A percentile compares a stretch with the other conserved stretches of the same genome.
These are phyloP conservation scores for Starmerella apicola DNA, from an alignment of 805 yeast genomes.

Conservation along the genomic window DNA sequence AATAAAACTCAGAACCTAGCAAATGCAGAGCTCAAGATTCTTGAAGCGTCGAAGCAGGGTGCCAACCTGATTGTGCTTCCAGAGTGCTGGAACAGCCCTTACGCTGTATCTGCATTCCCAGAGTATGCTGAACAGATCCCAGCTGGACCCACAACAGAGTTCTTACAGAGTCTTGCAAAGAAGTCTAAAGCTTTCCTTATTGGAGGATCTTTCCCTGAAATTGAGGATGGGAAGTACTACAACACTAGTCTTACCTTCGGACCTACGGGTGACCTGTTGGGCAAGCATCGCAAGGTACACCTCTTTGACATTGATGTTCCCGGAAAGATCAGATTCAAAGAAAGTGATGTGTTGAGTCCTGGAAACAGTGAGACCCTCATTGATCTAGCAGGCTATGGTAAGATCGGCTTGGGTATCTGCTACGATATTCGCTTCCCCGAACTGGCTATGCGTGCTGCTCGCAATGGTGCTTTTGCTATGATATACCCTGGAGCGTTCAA, in stretches of 20 bases:
- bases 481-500: conserved; percentile 93
- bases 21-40: conserved; percentile 52
- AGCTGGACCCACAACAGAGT: conserved; percentile 46
- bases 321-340: conserved; percentile 77
- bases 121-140: conserved; percentile 85
- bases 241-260: conserved; percentile 66
- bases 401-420: conserved; percentile 56
- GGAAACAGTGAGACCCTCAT: conserved; percentile 76
- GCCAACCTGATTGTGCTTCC: conserved; percentile 77
- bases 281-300: conserved; percentile 83
- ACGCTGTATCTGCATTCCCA: conserved; percentile 72
- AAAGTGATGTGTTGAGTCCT: conserved; percentile 59
- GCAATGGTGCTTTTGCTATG: conserved; percentile 61
- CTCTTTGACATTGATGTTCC: conserved; percentile 89
- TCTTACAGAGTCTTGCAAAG: conserved; percentile 56
- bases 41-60: conserved; percentile 51
- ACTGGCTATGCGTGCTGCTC: conserved; percentile 53
- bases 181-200: conserved; percentile 50
- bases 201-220: conserved; percentile 91
- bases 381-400: conserved; percentile 50
- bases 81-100: conserved; percentile 94
- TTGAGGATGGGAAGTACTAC: conserved; percentile 41
- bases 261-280: conserved; percentile 62
- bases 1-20: conserved; percentile 68
- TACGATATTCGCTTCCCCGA: conserved; percentile 84